phyloP scores from a whole-genome alignment of 1,284 basidiomycete species.

The Cryptococcus maquisensis region DNA sequence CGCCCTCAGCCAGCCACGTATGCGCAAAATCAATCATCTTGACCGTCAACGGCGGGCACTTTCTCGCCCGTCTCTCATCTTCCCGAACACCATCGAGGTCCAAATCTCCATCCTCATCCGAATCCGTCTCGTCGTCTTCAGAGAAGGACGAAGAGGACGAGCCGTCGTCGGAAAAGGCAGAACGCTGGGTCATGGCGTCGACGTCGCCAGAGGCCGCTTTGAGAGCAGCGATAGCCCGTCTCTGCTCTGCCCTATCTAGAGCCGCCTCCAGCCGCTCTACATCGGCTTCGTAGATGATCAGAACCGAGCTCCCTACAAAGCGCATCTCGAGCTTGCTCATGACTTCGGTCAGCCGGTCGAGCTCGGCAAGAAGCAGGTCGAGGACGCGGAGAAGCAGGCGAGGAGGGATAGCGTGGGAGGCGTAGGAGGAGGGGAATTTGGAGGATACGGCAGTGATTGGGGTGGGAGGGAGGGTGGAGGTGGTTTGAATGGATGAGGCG shows the following conservation, averaged over 20 bases:
- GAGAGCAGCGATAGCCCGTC: conserved; percentile 20
- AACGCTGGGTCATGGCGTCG: neutral
- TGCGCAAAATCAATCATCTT: conserved; percentile 94
- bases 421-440: conserved; percentile 10
- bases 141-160: conserved; percentile 38
- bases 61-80: conserved; percentile 42
- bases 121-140: conserved; percentile 30
- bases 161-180: conserved; percentile 18
- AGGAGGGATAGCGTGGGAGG: conserved; percentile 54
- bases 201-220: conserved; percentile 15
- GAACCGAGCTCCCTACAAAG: conserved; percentile 74
- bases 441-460: conserved; percentile 11
- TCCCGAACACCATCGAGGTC: conserved; percentile 22
- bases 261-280: conserved; percentile 50
- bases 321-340: conserved; percentile 63
- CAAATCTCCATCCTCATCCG: conserved; percentile 44
- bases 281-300: conserved; percentile 81
- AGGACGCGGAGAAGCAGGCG: conserved; percentile 61
- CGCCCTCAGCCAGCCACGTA: conserved; percentile 62
- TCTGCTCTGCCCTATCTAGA: conserved; percentile 49
- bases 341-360: conserved; percentile 55
- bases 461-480: conserved; percentile 10
- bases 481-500: conserved; percentile 21
- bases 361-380: conserved; percentile 50
- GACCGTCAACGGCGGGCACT: conserved; percentile 60